Base-by-base conservation (phyloP, 1,284 basidiomycete genomes). In the Schizophyllum commune region DNA sequence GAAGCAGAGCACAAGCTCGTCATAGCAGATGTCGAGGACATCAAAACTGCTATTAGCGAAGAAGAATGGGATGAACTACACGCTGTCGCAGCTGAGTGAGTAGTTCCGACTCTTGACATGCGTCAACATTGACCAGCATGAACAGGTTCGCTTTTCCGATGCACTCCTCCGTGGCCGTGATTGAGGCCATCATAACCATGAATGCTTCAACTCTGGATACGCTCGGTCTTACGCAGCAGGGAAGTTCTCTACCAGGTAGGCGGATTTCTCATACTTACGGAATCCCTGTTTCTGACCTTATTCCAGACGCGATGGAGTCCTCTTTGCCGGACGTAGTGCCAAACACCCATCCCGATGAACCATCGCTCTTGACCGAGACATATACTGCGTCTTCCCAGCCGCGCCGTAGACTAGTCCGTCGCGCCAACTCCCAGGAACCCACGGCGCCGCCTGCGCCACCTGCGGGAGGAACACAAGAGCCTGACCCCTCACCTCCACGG, bases 21-120 rank as follows among this genome's bases (percentile, higher is more conserved):
- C 1, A 71, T 90, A 5, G 82, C 79, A 0, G 79, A 86, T 58
- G 70, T 72, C 39, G 73, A 71, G 4, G 71, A 73, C 0, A 76
- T 87, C 65, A 70, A 75, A 34, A 71, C 77, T 21, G 81, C 78
- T 1, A 70, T 85, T 21, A 85, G 85, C 1, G 67, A 71, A 52
- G 77, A 78, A 20, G 73, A 65, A 17, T 89, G 85, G 86, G 70
- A 72, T 34, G 77, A 81, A 32, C 68, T 88, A 33, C 71, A 75
- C 0, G 71, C 75, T 0, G 82, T 83, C 63, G 80, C 82, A 2
- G 74, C 73, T 64, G 77, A 73, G 89, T 88, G 57, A 15, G 75
- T 73, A 32, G 51, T 6, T 22, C 54, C 51, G 33, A 34, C 21
- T 52, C 57, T 22, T 52, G 52, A 53, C 47, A 52, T 21, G 13